Percentiles rank a stretch among this genome's conserved stretches.
phyloP scores from a whole-genome alignment of 495 filamentous ascomycete genomes.

The Aspergillus hancockii region DNA sequence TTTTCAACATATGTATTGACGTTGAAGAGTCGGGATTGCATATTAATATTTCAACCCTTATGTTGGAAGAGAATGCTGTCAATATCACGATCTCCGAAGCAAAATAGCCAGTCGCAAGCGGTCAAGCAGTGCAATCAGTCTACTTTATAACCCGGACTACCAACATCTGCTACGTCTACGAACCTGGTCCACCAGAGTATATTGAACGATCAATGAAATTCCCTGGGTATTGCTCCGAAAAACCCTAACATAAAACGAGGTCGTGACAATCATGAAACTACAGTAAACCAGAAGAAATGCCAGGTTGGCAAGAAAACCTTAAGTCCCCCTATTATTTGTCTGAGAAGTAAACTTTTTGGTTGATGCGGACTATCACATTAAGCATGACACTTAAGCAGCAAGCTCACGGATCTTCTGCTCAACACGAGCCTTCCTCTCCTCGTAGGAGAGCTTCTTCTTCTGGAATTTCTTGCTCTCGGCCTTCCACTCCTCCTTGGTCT shows the following conservation, averaged over 20 bases:
- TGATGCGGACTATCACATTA: constrained; percentile 27
- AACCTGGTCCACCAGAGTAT: constrained; percentile 10
- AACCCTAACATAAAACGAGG: constrained; percentile 18
- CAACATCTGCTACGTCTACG: constrained; percentile 5
- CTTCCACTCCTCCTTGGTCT: constrained; percentile 98
- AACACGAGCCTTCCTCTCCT: constrained; percentile 74
- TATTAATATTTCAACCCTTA: too few species aligned
- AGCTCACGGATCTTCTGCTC: constrained; percentile 81
- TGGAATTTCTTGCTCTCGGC: constrained; percentile 88
- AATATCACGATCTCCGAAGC: too few species aligned
- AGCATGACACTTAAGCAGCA: constrained; percentile 39
- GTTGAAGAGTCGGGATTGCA: too few species aligned
- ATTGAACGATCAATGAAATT: constrained; percentile 14
- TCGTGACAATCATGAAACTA: constrained; percentile 25
- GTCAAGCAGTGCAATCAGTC: too few species aligned
- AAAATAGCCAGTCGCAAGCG: too few species aligned
- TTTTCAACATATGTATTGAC: too few species aligned
- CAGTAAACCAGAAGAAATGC: constrained; percentile 16
- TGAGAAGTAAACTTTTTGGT: constrained; percentile 27
- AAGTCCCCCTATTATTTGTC: constrained; percentile 14
- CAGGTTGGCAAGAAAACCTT: constrained; percentile 17
- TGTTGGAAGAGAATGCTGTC: too few species aligned
- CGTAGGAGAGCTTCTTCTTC: constrained; percentile 73
- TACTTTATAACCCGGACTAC: too few species aligned
- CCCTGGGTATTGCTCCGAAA: constrained; percentile 21